Conservation (phyloP, 139 green algal genomes). For the Tetratostichococcus sp. region DNA sequence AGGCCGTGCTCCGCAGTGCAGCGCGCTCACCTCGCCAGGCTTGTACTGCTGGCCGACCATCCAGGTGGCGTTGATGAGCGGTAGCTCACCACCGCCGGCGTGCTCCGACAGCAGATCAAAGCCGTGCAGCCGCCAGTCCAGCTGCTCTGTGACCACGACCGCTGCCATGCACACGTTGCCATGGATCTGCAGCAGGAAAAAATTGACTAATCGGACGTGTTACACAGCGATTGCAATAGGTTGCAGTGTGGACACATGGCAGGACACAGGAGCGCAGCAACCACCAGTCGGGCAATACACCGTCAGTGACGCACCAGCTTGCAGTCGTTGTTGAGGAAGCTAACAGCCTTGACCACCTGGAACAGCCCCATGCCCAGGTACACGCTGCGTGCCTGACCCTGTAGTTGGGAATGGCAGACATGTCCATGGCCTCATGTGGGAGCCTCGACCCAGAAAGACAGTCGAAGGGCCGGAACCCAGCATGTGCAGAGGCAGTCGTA, state of each 20-base stretch:
- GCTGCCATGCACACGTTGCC: conserved; percentile 80
- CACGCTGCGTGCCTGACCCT: conserved; percentile 50
- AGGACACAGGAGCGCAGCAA: too few species aligned
- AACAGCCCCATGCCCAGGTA: conserved; percentile 88
- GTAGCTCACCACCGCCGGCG: conserved; percentile 24
- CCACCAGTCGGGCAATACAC: too few species aligned
- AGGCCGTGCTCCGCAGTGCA: too few species aligned
- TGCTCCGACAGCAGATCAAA: conserved; percentile 91
- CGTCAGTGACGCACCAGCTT: conserved; percentile 82
- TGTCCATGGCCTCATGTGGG: not conserved
- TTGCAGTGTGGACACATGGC: too few species aligned
- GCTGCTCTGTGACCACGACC: conserved; percentile 81
- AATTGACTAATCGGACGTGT: too few species aligned
- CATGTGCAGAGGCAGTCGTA: too few species aligned
- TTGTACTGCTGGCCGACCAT: conserved; percentile 83
- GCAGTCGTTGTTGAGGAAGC: conserved; percentile 96
- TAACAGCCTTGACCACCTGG: conserved; percentile 82
- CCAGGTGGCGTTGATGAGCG: conserved; percentile 46
- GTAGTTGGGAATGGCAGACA: not conserved
- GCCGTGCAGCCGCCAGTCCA: conserved; percentile 93
- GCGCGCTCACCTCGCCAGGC: conserved; percentile 29
- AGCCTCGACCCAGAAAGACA: too few species aligned
- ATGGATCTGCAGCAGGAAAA: conserved; percentile 86
- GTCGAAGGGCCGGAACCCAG: too few species aligned
- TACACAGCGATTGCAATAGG: too few species aligned